These are phyloP conservation scores for Colletotrichum agaves DNA, from an alignment of 2,329 filamentous ascomycete genomes.

Conservation along the genomic window DNA sequence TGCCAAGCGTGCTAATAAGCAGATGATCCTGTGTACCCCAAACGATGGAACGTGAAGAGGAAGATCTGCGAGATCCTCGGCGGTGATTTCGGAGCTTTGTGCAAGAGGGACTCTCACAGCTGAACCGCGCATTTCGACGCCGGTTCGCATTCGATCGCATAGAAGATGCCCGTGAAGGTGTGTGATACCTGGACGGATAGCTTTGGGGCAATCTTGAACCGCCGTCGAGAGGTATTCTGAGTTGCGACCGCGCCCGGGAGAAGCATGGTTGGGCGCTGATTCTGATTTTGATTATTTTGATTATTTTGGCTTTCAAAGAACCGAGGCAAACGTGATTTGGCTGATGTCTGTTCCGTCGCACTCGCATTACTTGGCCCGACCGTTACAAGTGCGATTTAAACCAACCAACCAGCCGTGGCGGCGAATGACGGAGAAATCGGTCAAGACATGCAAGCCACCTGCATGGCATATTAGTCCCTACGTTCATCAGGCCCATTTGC, in stretches of 20 bases:
- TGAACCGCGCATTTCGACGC: too few species aligned
- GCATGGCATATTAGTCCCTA: neutral
- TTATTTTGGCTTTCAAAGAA: too few species aligned
- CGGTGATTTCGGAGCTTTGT: too few species aligned
- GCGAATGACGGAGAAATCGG: neutral
- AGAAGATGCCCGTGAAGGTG: neutral
- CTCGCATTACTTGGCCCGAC: constrained; percentile 25
- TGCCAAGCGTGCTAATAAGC: too few species aligned
- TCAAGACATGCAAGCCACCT: constrained; percentile 26
- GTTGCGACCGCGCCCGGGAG: too few species aligned
- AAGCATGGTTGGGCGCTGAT: too few species aligned
- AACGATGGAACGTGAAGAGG: too few species aligned
- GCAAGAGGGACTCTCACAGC: too few species aligned
- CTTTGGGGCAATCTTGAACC: neutral
- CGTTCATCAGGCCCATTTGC: neutral
- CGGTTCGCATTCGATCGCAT: too few species aligned
- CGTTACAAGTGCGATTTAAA: neutral
- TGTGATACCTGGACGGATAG: neutral
- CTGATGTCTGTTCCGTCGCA: neutral
- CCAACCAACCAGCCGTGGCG: constrained; percentile 7
- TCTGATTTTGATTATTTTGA: too few species aligned
- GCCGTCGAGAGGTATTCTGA: neutral
- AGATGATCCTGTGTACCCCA: too few species aligned
- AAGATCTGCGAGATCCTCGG: too few species aligned
- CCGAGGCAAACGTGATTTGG: neutral